A percentile compares a stretch with the other conserved stretches of the same genome.
These are phyloP conservation scores for Xerocomellus amylosporus DNA, from an alignment of 768 basidiomycete species.

Conservation along the genomic window DNA sequence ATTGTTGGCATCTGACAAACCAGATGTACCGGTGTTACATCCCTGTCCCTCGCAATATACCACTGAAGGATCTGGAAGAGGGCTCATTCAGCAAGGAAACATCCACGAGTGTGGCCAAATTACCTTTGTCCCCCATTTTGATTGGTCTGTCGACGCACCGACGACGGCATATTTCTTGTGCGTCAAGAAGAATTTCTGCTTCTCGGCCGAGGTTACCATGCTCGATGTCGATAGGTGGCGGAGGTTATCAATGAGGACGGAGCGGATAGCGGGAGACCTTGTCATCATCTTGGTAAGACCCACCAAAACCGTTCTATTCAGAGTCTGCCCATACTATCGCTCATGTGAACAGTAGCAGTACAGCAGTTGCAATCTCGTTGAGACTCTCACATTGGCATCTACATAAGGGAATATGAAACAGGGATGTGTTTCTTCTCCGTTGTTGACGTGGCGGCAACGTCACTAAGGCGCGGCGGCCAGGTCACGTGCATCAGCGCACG, in stretches of 20 bases:
- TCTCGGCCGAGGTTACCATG: conserved; percentile 39
- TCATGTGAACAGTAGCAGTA: background rate
- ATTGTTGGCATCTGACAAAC: conserved; percentile 38
- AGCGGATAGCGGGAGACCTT: conserved; percentile 3
- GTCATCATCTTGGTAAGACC: background rate
- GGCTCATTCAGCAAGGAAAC: background rate
- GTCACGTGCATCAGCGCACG: conserved; percentile 32
- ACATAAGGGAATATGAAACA: background rate
- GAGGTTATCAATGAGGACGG: conserved; percentile 3
- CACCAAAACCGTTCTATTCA: background rate
- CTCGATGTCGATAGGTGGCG: conserved; percentile 10
- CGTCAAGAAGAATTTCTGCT: conserved; percentile 54
- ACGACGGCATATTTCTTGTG: conserved; percentile 71
- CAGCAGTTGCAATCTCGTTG: background rate
- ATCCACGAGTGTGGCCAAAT: background rate
- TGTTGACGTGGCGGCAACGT: background rate
- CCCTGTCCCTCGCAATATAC: conserved; percentile 59
- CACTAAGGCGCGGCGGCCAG: no score
- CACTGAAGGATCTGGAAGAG: conserved; percentile 65
- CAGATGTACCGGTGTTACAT: conserved; percentile 73
- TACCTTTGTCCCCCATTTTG: conserved; percentile 78
- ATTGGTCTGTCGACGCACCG: conserved; percentile 76
- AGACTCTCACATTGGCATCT: background rate
- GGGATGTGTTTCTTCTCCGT: background rate
- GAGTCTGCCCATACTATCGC: background rate